Base-by-base conservation (phyloP, 1,139 yeast genomes). In the Meyerozyma elateridarum region DNA sequence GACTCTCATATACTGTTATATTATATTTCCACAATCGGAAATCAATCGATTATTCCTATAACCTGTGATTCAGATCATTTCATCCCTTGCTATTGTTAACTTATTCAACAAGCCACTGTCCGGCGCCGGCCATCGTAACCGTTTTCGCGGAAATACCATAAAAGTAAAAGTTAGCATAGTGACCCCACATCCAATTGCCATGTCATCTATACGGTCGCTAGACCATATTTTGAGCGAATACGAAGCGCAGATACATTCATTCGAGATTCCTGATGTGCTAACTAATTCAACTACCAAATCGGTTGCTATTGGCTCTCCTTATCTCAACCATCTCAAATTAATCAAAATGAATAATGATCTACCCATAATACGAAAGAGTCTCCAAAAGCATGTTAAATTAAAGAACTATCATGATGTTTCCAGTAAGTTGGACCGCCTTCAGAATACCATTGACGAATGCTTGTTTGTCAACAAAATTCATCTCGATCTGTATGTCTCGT, bases 381-480 rank as follows among this genome's bases (percentile, higher is more conserved):
- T 24, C 4, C 27, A 24, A 24, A 24, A 24, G 12, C 15, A 24
- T 18, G 15, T 18, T 6, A 24, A 24, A n/a, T 18, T 15, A n/a
- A 17, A 18, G 18, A 24, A 24, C 14, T 24, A 24, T 14, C 9
- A 15, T 11, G 27, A 24, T 6, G 18, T 24, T 11, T 15, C 9
- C 6, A 18, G 8, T 11, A 12, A 11, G 6, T 17, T 15, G 15
- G 14, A n/a, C 27, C 27, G 8, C n/a, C 9, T 24, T 14, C 27
- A 24, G 11, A 7, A 24, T 13, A 15, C 18, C n/a, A 31, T 53
- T 4, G 62, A 58, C 29, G 64, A 58, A 33, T 53, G 49, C 35
- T 27, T 35, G 16, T 56, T 40, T 37, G 45, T 57, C 15, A 47
- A 45, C 19, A 29, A 38, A 21, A 45, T 46, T 35, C 36, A 52